Evolutionary conservation across 1,139 yeast species (phyloP), one percentile per base, ranked within the genome.

Genomic region (Zygoascus sp.): DNA sequence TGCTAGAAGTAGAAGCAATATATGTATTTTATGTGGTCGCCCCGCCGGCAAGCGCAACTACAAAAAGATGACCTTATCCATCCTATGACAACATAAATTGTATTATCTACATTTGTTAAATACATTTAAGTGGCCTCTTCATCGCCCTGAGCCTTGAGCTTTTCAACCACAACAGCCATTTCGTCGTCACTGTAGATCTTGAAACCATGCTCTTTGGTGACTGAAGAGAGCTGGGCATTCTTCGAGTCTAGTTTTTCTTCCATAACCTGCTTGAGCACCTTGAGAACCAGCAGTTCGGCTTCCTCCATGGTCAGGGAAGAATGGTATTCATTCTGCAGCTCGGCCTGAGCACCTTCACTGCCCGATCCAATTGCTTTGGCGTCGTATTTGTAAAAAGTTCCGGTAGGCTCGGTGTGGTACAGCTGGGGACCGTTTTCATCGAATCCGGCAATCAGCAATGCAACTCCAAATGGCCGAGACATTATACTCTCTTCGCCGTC

Each of bases 381-480:
- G 62, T 92, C 97, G 66, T 92, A 94, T 68, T 95, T 80, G 72
- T 92, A 94, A 61, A 89, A 94, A 1, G 99, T 92, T 52, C 99
- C 99, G 15, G 96, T 85, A 36, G 99, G 98, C 68, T 94, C 99
- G n/a, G 98, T 96, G 65, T 94, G 97, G 66, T 86, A 62, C 62
- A 94, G 77, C 68, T 92, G 98, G 46, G 97, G 96, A 0, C 98
- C 98, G 61, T 87, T 83, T 58, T 88, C 95, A 69, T 92, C 98
- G 58, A 82, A 76, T 44, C 99, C 99, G 7, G 98, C 98, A 63
- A 94, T 84, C 62, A 94, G 77, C 56, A 94, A 73, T 1, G 99
- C 99, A 45, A 94, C 99, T 64, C 99, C 99, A 67, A 94, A 94
- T 9, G 99, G 99, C 70, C 99, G 81, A 3, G 97, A 88, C 99